phyloP scores from a whole-genome alignment of 805 yeast genomes.

The Saccharomycopsis vini region DNA sequence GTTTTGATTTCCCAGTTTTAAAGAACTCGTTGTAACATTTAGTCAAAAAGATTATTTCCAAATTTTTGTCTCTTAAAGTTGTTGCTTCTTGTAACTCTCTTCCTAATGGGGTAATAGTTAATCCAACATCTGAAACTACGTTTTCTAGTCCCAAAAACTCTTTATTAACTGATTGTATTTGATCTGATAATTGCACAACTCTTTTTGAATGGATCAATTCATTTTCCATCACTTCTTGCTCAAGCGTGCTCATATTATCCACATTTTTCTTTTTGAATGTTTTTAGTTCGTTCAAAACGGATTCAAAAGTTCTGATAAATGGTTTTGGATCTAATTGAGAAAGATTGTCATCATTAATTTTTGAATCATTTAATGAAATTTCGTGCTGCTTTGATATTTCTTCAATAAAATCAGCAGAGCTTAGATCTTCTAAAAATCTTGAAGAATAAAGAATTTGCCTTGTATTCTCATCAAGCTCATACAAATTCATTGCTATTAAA shows the following conservation, averaged over 20 bases:
- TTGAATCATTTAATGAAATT: constrained; percentile 29
- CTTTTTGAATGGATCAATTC: constrained; percentile 63
- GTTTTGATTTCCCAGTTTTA: constrained; percentile 40
- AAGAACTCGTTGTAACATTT: constrained; percentile 71
- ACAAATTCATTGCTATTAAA: constrained; percentile 18
- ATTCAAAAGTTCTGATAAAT: constrained; percentile 85
- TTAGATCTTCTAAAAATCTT: constrained; percentile 39
- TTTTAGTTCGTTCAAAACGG: constrained; percentile 65
- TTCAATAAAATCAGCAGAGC: constrained; percentile 75
- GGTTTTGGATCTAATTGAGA: constrained; percentile 76
- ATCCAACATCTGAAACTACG: constrained; percentile 47
- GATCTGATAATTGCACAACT: constrained; percentile 45
- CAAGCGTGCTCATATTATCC: constrained; percentile 41
- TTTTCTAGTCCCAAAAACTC: constrained; percentile 44
- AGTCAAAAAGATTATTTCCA: constrained; percentile 62
- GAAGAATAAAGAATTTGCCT: constrained; percentile 14
- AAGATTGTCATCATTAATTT: constrained; percentile 19
- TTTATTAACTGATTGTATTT: constrained; percentile 36
- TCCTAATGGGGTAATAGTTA: constrained; percentile 60
- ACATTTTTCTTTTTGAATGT: constrained; percentile 49
- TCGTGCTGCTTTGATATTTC: constrained; percentile 61
- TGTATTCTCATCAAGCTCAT: constrained; percentile 15
- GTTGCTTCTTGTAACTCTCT: constrained; percentile 59
- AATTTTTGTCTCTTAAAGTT: constrained; percentile 63
- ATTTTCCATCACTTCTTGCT: constrained; percentile 45